Evolutionary conservation across 345 rosid genomes (phyloP).

Genomic region (Acer yangbiense): DNA sequence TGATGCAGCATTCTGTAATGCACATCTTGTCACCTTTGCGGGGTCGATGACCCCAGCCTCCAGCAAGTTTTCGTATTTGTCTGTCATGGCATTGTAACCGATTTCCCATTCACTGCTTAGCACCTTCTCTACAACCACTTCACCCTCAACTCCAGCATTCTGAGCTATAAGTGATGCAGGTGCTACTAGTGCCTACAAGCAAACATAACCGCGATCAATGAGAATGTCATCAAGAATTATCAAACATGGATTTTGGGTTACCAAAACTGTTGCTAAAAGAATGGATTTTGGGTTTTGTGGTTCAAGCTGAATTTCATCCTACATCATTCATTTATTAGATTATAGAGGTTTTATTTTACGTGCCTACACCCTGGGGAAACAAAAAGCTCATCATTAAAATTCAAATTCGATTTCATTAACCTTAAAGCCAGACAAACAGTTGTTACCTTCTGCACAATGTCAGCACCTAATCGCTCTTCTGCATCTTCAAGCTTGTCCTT

Average conservation of each 20-base stretch:
- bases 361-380: background rate
- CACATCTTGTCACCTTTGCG: conserved; percentile 92
- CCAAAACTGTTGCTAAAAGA: background rate
- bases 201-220: background rate
- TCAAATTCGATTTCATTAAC: background rate
- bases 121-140: conserved; percentile 89
- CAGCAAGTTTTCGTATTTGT: conserved; percentile 79
- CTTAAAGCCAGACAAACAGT: background rate
- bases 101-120: conserved; percentile 81
- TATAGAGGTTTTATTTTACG: too few relatives aligned
- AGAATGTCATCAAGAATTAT: background rate
- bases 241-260: background rate
- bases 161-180: conserved; percentile 93
- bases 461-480: conserved; percentile 90
- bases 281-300: background rate
- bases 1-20: conserved; percentile 89
- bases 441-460: conserved; percentile 90
- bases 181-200: conserved; percentile 72
- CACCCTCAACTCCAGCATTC: conserved; percentile 95
- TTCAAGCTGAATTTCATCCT: background rate
- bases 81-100: conserved; percentile 95
- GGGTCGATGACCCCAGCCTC: conserved; percentile 96
- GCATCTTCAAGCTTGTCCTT: conserved; percentile 78
- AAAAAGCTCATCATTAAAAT: too few relatives aligned
- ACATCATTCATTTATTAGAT: background rate